Conservation (phyloP, 345 rosid genomes). For the Euphorbia peplus region DNA sequence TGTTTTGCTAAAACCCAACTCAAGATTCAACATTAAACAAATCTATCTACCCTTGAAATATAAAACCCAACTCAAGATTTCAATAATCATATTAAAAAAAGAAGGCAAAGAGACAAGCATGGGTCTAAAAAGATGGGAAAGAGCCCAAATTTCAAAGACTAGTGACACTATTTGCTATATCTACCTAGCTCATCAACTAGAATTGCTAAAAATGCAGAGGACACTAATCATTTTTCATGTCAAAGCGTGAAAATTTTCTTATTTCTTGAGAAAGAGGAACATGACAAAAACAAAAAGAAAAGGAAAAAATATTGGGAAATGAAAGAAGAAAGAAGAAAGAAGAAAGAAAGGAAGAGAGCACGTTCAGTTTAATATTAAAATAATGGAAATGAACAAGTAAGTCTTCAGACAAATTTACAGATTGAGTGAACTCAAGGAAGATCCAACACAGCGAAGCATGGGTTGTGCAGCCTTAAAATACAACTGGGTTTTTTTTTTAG, state of each 20-base stretch:
- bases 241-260: constrained; percentile 24
- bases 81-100: constrained; percentile 19
- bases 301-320: neutral
- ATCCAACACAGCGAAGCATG: constrained; percentile 39
- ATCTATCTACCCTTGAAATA: constrained; percentile 7
- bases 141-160: constrained; percentile 62
- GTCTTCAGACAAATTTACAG: constrained; percentile 1
- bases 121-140: constrained; percentile 76
- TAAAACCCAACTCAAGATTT: constrained; percentile 9
- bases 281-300: constrained; percentile 20
- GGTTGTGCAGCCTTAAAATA: constrained; percentile 36
- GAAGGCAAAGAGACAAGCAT: constrained; percentile 42
- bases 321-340: neutral
- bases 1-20: constrained; percentile 27
- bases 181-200: neutral
- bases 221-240: constrained; percentile 47
- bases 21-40: constrained; percentile 11
- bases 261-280: neutral
- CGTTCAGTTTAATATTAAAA: constrained; percentile 37
- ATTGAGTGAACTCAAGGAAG: constrained; percentile 29
- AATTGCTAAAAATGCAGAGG: constrained; percentile 15
- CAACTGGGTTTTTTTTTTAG: neutral
- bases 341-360: constrained; percentile 35
- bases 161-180: constrained; percentile 11
- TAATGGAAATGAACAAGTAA: constrained; percentile 12